These are phyloP conservation scores for Rhodomyrtus tomentosa DNA, from an alignment of 345 rosid species.

Conservation along the genomic window DNA sequence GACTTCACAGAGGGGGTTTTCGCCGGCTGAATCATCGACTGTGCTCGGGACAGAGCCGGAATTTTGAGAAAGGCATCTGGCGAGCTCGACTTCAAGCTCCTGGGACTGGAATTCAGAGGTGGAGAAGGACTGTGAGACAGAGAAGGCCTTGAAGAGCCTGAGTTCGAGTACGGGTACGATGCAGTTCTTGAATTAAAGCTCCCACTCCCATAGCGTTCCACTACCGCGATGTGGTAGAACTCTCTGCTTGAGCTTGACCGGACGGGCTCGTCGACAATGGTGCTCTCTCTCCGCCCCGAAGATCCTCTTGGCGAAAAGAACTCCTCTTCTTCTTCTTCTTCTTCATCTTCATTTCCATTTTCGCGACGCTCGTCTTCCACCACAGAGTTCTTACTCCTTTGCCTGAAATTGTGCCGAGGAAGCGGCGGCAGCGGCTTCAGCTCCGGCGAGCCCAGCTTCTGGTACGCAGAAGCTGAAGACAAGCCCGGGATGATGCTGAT, in stretches of 20 bases:
- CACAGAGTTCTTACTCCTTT: constrained; percentile 13
- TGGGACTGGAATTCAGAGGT: constrained; percentile 19
- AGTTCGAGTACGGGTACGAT: constrained; percentile 41
- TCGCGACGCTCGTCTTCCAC: constrained; percentile 15
- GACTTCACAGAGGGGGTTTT: constrained; percentile 11
- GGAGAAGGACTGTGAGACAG: constrained; percentile 28
- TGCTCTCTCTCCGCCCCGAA: constrained; percentile 41
- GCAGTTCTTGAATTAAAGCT: constrained; percentile 63
- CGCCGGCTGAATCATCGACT: neutral
- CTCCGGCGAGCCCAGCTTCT: constrained; percentile 80
- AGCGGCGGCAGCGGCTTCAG: constrained; percentile 85
- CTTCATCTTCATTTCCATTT: constrained; percentile 51
- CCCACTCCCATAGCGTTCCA: constrained; percentile 29
- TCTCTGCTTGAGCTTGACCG: constrained; percentile 40
- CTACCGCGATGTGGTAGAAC: constrained; percentile 4
- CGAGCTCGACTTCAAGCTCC: constrained; percentile 32
- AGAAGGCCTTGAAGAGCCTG: constrained; percentile 44
- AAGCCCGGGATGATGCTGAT: constrained; percentile 21
- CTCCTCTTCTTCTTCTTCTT: constrained; percentile 78
- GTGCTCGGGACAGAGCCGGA: constrained; percentile 12
- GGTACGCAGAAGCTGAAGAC: constrained; percentile 27
- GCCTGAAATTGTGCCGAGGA: constrained; percentile 39
- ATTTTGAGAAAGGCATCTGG: constrained; percentile 16
- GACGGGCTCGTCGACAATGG: constrained; percentile 1
- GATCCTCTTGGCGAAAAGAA: constrained; percentile 91